Conservation (phyloP, 345 rosid species). For the Brassica carinata region DNA sequence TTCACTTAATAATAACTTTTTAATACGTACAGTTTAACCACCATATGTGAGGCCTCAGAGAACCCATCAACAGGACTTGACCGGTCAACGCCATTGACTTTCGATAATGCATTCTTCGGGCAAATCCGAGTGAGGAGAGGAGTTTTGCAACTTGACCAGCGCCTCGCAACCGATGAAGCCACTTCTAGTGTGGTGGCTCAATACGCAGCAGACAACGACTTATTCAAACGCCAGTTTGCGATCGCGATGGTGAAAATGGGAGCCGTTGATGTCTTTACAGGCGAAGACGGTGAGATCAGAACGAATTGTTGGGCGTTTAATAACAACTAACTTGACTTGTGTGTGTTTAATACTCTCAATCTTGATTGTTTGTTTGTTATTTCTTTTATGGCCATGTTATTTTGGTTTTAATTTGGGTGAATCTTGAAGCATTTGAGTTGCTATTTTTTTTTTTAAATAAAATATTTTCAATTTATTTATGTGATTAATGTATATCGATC, state of each 20-base stretch:
- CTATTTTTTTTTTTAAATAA: background rate
- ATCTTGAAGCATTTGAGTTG: background rate
- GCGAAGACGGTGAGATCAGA: slow-evolving; percentile 61
- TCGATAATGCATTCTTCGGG: slow-evolving; percentile 54
- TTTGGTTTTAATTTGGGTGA: background rate
- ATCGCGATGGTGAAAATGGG: slow-evolving; percentile 66
- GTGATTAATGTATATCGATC: too few species aligned
- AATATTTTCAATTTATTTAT: background rate
- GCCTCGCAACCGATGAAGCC: slow-evolving; percentile 46
- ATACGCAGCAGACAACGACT: slow-evolving; percentile 40
- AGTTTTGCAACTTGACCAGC: slow-evolving; percentile 61
- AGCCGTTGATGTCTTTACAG: slow-evolving; percentile 50
- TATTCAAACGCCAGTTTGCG: slow-evolving; percentile 49
- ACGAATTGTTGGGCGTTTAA: slow-evolving; percentile 57
- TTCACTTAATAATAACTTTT: too few species aligned
- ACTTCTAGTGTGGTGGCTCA: slow-evolving; percentile 46
- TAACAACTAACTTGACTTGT: background rate
- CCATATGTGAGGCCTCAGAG: slow-evolving; percentile 35
- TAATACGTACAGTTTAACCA: slow-evolving; percentile 30
- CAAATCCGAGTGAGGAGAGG: slow-evolving; percentile 53
- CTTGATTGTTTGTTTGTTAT: background rate
- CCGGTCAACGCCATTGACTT: slow-evolving; percentile 47
- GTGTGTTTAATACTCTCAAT: background rate
- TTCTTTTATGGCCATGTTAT: background rate
- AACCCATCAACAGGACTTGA: slow-evolving; percentile 59